Conservation (phyloP, 2,329 filamentous ascomycete genomes). For the Aureobasidium uvarum region DNA sequence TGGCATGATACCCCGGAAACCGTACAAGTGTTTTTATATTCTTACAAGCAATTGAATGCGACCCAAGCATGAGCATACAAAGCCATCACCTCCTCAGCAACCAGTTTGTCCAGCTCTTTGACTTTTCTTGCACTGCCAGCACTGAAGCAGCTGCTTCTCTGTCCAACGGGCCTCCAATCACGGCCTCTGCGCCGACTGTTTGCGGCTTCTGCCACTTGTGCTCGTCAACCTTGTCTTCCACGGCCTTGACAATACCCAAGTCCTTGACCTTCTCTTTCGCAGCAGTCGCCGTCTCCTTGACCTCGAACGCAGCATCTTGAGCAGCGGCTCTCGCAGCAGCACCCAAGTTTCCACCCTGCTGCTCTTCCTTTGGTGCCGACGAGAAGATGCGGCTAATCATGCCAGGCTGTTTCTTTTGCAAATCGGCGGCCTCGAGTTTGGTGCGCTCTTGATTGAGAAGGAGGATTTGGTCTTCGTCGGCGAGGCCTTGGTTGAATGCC, state of each 20-base stretch:
- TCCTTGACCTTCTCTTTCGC: slow-evolving; percentile 30
- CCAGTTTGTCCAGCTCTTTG: slow-evolving; percentile 50
- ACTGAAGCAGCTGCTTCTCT: slow-evolving; percentile 45
- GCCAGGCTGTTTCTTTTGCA: slow-evolving; percentile 39
- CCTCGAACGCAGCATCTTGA: slow-evolving; percentile 27
- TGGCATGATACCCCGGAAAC: slow-evolving; percentile 20
- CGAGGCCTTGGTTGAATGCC: slow-evolving; percentile 46
- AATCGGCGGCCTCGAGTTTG: slow-evolving; percentile 55
- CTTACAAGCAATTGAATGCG: slow-evolving; percentile 27
- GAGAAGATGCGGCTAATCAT: slow-evolving; percentile 40
- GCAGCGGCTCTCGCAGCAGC: slow-evolving; percentile 30
- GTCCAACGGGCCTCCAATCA: slow-evolving; percentile 48
- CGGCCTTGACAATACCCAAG: slow-evolving; percentile 36
- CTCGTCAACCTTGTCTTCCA: slow-evolving; percentile 33
- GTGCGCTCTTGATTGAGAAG: slow-evolving; percentile 61
- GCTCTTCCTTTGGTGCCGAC: slow-evolving; percentile 39
- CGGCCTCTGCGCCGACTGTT: slow-evolving; percentile 25
- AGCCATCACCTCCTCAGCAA: slow-evolving; percentile 40
- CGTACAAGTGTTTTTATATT: slow-evolving; percentile 28
- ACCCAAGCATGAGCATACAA: background rate
- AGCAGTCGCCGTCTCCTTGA: slow-evolving; percentile 27
- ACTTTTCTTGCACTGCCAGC: slow-evolving; percentile 39
- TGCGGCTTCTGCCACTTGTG: slow-evolving; percentile 31
- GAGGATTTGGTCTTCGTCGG: slow-evolving; percentile 52
- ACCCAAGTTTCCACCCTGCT: slow-evolving; percentile 40